These are phyloP conservation scores for Xerocomus amazonicus DNA, from an alignment of 1,284 basidiomycete genomes.

Conservation along the genomic window DNA sequence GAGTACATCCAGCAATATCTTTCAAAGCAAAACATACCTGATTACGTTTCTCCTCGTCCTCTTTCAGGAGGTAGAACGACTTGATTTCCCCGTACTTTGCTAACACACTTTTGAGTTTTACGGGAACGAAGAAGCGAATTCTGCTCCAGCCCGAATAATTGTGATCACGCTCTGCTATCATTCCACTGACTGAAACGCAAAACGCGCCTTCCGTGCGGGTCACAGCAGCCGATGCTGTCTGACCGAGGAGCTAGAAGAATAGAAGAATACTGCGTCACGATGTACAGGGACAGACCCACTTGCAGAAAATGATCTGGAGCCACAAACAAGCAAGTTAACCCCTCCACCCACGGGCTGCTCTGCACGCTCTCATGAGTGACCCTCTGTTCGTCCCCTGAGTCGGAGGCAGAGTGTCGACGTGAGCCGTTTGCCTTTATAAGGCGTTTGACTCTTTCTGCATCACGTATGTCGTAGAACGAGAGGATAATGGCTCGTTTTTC, in stretches of 20 bases:
- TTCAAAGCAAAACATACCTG: conserved; percentile 26
- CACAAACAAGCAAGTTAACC: conserved; percentile 32
- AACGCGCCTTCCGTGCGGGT: conserved; percentile 41
- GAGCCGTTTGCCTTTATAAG: conserved; percentile 36
- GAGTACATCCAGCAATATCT: not conserved
- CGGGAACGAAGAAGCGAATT: conserved; percentile 26
- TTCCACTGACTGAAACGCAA: conserved; percentile 35
- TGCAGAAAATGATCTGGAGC: conserved; percentile 30
- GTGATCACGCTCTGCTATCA: conserved; percentile 19
- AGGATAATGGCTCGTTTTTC: conserved; percentile 51
- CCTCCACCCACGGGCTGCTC: conserved; percentile 20
- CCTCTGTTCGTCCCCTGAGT: conserved; percentile 23
- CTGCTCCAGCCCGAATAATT: conserved; percentile 20
- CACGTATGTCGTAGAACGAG: conserved; percentile 60
- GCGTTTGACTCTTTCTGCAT: conserved; percentile 47
- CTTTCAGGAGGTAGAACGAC: conserved; percentile 28
- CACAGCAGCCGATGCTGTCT: conserved; percentile 36
- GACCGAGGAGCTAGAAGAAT: conserved; percentile 38
- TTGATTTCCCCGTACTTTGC: conserved; percentile 34
- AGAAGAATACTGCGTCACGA: conserved; percentile 1
- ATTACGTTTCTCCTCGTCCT: conserved; percentile 24
- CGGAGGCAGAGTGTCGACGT: conserved; percentile 15
- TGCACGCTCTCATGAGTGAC: conserved; percentile 19
- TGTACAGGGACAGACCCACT: conserved; percentile 14
- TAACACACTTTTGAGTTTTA: conserved; percentile 32